phyloP scores from a whole-genome alignment of 768 basidiomycete species.

The Exidia glandulosa region DNA sequence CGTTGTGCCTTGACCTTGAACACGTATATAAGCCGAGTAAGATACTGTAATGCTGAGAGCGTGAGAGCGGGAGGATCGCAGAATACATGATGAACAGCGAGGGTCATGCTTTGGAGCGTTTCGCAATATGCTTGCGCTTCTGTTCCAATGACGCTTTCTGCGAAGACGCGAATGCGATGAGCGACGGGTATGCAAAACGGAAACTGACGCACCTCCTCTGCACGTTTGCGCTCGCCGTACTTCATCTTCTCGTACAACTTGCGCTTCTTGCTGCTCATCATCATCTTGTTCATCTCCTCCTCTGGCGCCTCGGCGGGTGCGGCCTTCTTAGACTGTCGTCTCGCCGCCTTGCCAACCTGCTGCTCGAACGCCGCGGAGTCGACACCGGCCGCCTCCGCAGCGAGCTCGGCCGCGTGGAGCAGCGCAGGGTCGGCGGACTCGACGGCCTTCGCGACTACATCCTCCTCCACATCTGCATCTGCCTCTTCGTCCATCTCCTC shows the following conservation, averaged over 20 bases:
- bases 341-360: constrained; percentile 48
- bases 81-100: too few species aligned
- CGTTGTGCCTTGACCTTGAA: too few species aligned
- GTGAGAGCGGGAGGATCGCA: too few species aligned
- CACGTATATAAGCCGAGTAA: too few species aligned
- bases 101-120: too few species aligned
- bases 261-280: constrained; percentile 92
- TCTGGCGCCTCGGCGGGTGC: constrained; percentile 29
- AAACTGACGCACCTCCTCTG: constrained; percentile 54
- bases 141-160: constrained; percentile 54
- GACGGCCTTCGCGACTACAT: constrained; percentile 20
- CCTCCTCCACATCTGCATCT: constrained; percentile 21
- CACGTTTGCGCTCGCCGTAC: constrained; percentile 67
- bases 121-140: constrained; percentile 44
- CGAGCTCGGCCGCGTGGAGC: constrained; percentile 78
- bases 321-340: constrained; percentile 30
- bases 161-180: constrained; percentile 7
- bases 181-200: neutral
- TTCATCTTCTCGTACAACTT: constrained; percentile 93
- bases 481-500: constrained; percentile 20
- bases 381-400: constrained; percentile 80
- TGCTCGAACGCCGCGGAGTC: constrained; percentile 73
- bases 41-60: too few species aligned
- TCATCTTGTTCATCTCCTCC: constrained; percentile 91
- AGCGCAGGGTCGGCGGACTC: constrained; percentile 46